A percentile compares a stretch with the other conserved stretches of the same genome.
phyloP scores from a whole-genome alignment of 2,329 filamentous ascomycete genomes.

The Fusarium gaditjirri region DNA sequence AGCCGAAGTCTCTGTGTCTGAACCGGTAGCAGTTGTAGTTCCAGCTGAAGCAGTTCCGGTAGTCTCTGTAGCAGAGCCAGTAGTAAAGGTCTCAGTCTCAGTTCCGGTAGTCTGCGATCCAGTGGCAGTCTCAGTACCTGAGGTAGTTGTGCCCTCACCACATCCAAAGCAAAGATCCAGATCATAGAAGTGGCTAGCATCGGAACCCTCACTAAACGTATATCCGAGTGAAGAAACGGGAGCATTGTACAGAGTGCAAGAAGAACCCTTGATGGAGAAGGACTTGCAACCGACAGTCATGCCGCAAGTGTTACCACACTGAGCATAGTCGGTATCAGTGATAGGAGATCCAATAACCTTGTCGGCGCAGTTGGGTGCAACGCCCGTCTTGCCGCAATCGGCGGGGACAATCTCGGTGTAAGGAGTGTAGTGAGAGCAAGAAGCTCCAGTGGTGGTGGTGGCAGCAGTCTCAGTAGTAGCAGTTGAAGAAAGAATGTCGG shows the following conservation, averaged over 20 bases:
- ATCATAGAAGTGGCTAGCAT: conserved; percentile 18
- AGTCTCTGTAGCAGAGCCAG: background rate
- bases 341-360: conserved; percentile 6
- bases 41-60: background rate
- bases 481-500: conserved; percentile 16
- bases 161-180: conserved; percentile 33
- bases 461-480: conserved; percentile 7
- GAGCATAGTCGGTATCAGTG: background rate
- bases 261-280: conserved; percentile 12
- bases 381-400: conserved; percentile 16
- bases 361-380: background rate
- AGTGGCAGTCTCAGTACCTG: conserved; percentile 8
- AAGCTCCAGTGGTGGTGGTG: conserved; percentile 22
- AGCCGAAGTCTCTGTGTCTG: background rate
- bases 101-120: background rate
- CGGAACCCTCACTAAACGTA: background rate
- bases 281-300: conserved; percentile 32
- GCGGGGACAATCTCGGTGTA: background rate
- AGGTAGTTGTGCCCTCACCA: conserved; percentile 16
- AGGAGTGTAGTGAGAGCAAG: conserved; percentile 25
- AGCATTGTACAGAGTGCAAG: conserved; percentile 19
- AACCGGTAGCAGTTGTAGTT: background rate
- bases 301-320: conserved; percentile 27
- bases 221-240: background rate
- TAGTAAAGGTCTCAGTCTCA: background rate